Evolutionary conservation across 2,329 filamentous ascomycete species (phyloP).

Genomic region (Aspergillus sp.): DNA sequence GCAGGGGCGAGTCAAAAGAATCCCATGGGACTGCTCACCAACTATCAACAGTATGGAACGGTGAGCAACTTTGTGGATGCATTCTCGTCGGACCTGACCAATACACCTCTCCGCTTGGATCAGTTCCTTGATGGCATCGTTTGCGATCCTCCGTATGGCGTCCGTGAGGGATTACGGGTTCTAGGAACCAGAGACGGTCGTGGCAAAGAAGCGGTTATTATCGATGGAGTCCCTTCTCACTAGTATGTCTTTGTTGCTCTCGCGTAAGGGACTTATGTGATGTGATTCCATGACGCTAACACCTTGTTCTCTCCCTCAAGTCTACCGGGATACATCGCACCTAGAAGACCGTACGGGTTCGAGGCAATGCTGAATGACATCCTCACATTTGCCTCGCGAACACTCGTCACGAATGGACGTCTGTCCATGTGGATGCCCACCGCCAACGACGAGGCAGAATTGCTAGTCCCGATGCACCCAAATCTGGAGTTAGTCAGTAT

Average conservation of each 20-base stretch:
- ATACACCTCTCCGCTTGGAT: constrained; percentile 60
- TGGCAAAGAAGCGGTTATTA: constrained; percentile 49
- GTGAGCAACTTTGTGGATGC: constrained; percentile 60
- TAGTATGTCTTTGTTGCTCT: constrained; percentile 42
- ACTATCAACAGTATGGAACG: constrained; percentile 78
- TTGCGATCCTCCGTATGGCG: constrained; percentile 93
- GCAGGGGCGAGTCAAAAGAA: constrained; percentile 19
- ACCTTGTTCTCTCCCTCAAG: constrained; percentile 22
- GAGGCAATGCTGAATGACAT: constrained; percentile 84
- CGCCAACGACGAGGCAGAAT: constrained; percentile 68
- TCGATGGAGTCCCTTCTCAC: constrained; percentile 62
- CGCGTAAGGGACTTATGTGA: too few relatives aligned
- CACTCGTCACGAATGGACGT: constrained; percentile 68
- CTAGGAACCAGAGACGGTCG: constrained; percentile 62
- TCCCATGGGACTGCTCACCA: constrained; percentile 48
- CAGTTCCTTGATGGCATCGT: constrained; percentile 79
- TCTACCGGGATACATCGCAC: constrained; percentile 64
- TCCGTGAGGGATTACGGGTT: constrained; percentile 83
- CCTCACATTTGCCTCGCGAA: constrained; percentile 67
- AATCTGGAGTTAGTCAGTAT: constrained; percentile 64
- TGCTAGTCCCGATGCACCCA: constrained; percentile 68
- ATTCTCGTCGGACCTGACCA: constrained; percentile 80
- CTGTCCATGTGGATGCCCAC: constrained; percentile 97
- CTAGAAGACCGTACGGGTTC: constrained; percentile 89
- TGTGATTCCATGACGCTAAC: too few relatives aligned